Conservation (phyloP, 768 basidiomycete genomes). For the Leccinellum albellum region DNA sequence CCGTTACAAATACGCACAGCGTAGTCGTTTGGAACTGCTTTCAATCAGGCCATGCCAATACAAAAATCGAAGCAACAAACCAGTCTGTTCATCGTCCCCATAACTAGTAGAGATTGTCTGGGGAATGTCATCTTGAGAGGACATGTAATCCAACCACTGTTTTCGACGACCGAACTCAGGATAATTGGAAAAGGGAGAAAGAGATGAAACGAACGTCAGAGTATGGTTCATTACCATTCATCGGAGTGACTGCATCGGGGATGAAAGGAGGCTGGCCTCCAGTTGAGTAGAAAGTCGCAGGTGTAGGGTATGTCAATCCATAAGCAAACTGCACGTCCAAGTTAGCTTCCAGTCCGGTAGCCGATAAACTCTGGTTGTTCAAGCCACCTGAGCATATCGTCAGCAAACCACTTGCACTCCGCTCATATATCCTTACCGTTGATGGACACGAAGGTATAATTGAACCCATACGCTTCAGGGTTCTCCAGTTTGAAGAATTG, state of each 20-base stretch:
- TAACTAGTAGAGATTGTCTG: slow-evolving; percentile 71
- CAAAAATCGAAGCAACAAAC: slow-evolving; percentile 25
- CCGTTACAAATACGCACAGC: slow-evolving; percentile 55
- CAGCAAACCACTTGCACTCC: slow-evolving; percentile 2
- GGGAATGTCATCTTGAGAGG: slow-evolving; percentile 43
- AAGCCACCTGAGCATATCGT: slow-evolving; percentile 44
- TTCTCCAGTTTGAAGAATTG: slow-evolving; percentile 47
- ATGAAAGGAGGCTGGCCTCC: slow-evolving; percentile 58
- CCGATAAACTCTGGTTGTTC: slow-evolving; percentile 50
- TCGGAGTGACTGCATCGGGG: slow-evolving; percentile 40
- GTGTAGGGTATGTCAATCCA: slow-evolving; percentile 61
- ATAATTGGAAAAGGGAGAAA: slow-evolving; percentile 9
- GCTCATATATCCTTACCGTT: neutral
- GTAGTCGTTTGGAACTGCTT: slow-evolving; percentile 51
- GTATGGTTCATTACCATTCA: slow-evolving; percentile 50
- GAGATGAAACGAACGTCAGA: slow-evolving; percentile 31
- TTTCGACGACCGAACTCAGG: slow-evolving; percentile 3
- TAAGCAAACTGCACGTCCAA: slow-evolving; percentile 66
- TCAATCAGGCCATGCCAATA: neutral
- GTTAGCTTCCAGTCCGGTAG: slow-evolving; percentile 62
- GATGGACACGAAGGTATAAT: slow-evolving; percentile 43
- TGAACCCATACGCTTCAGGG: slow-evolving; percentile 46
- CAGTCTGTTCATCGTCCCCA: slow-evolving; percentile 68
- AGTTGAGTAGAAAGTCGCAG: slow-evolving; percentile 58
- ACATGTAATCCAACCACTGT: slow-evolving; percentile 63